These are phyloP conservation scores for Hawksworthiomyces lignivorus DNA, from an alignment of 2,329 filamentous ascomycete species.

Conservation along the genomic window DNA sequence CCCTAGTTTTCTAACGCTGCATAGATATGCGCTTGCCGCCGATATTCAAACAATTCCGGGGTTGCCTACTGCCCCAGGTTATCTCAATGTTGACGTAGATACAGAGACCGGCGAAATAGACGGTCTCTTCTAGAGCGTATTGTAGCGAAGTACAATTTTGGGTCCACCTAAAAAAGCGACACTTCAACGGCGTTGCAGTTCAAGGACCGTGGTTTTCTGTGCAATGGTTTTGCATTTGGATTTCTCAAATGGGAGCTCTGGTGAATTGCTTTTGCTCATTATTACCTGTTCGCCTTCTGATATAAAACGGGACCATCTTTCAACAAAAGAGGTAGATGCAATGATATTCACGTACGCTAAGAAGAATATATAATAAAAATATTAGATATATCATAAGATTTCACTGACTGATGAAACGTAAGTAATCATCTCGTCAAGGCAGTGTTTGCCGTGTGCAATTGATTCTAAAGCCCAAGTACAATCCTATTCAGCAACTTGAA, in stretches of 20 bases:
- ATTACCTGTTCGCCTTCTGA: neutral
- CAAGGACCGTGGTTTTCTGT: neutral
- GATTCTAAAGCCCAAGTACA: no score
- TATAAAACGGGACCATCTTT: slow-evolving; percentile 12
- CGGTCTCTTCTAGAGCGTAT: slow-evolving; percentile 66
- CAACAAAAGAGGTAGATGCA: slow-evolving; percentile 13
- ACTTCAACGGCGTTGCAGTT: slow-evolving; percentile 15
- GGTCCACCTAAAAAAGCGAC: slow-evolving; percentile 4
- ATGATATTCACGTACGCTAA: neutral
- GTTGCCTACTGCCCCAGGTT: slow-evolving; percentile 87
- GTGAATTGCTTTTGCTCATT: slow-evolving; percentile 1
- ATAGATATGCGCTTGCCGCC: slow-evolving; percentile 77
- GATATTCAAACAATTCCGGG: slow-evolving; percentile 98
- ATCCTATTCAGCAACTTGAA: no score
- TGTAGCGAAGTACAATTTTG: neutral
- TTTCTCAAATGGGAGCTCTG: slow-evolving; percentile 6
- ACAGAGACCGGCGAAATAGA: slow-evolving; percentile 77
- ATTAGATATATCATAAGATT: no score
- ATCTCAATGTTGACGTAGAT: slow-evolving; percentile 86
- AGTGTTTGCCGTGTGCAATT: no score
- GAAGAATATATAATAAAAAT: no score
- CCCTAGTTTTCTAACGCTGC: slow-evolving; percentile 25
- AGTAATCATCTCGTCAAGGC: no score
- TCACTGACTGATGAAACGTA: no score
- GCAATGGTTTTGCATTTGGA: slow-evolving; percentile 3